Evolutionary conservation across 164 flowering plant species (phyloP), one percentile per base, ranked within the genome.

Genomic region (Litsea cubeba): DNA sequence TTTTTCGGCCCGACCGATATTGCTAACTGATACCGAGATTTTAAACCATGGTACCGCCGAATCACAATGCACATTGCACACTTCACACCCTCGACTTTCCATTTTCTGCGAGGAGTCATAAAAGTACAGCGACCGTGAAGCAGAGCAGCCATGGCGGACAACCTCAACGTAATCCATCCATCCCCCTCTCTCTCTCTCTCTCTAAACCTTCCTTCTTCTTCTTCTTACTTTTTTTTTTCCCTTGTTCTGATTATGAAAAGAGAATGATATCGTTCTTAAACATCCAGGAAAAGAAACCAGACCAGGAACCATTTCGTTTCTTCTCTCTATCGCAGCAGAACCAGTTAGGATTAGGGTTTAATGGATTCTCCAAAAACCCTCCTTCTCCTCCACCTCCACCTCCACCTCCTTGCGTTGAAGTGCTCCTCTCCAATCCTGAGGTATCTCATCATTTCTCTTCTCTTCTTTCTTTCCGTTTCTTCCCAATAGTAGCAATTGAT

Each of bases 381-480:
- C 85, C 77, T 23, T 87, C 87, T 1, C 91, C 93, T 69, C 3
- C 28, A 26, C 77, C 89, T 40, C 85, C 77, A 1, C 91, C 93
- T 69, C 91, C 88, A 7, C 97, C 98, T 74, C 93, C 93, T 75
- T 87, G 84, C 69, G 35, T 87, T 26, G 97, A 94, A 84, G 91
- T 94, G 3, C 82, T 82, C 66, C 50, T 82, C 73, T 85, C 93
- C 46, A 8, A 40, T 40, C 11, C 46, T 0, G 85, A 89, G 91
- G 96, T 90, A 23, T 58, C 20, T 75, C 64, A 11, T 49, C 5
- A n/a, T 73, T 5, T 75, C 24, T 32, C 8, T 24, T 2, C 26
- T 62, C 32, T 2, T 64, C 3, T 14, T 62, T 3, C 58, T 23
- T 15, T 66, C 25, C 49, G 57, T 17, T 15, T 24, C n/a, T n/a